Conservation (phyloP, 2,329 filamentous ascomycete genomes). For the Mariannaea sp. region DNA sequence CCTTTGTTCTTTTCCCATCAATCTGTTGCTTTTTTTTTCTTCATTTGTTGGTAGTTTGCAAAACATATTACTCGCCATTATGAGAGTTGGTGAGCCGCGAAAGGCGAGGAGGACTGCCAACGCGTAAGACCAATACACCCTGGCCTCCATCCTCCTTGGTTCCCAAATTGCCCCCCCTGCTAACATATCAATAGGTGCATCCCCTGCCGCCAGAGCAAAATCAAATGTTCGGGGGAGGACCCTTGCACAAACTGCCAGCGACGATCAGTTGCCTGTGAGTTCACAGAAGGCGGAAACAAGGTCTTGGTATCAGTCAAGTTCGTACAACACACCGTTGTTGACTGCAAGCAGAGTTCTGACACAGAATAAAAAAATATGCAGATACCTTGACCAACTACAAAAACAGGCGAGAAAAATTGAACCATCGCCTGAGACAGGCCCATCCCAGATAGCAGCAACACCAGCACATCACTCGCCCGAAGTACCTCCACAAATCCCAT, state of each 20-base stretch:
- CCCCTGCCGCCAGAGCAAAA: slow-evolving; percentile 43
- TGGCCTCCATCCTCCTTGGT: neutral
- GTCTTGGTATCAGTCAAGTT: slow-evolving; percentile 43
- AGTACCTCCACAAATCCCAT: slow-evolving; percentile 16
- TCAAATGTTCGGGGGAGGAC: slow-evolving; percentile 43
- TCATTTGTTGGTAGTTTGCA: too few species aligned
- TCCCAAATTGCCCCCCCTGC: neutral
- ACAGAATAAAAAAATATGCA: too few species aligned
- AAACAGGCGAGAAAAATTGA: too few species aligned
- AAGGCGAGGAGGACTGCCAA: slow-evolving; percentile 37
- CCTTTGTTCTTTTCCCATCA: too few species aligned
- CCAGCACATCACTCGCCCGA: too few species aligned
- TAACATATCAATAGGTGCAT: slow-evolving; percentile 32
- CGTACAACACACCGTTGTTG: too few species aligned
- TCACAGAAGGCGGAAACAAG: slow-evolving; percentile 37
- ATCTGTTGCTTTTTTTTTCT: too few species aligned
- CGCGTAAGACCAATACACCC: slow-evolving; percentile 32
- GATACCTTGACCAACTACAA: too few species aligned
- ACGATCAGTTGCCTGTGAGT: slow-evolving; percentile 39
- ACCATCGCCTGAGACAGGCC: too few species aligned
- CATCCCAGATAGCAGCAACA: too few species aligned
- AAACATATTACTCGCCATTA: too few species aligned
- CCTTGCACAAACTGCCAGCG: slow-evolving; percentile 42
- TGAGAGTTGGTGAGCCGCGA: slow-evolving; percentile 25
- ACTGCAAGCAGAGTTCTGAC: too few species aligned